These are phyloP conservation scores for Lagenaria siceraria DNA, from an alignment of 306 rosid genomes.

Conservation along the genomic window DNA sequence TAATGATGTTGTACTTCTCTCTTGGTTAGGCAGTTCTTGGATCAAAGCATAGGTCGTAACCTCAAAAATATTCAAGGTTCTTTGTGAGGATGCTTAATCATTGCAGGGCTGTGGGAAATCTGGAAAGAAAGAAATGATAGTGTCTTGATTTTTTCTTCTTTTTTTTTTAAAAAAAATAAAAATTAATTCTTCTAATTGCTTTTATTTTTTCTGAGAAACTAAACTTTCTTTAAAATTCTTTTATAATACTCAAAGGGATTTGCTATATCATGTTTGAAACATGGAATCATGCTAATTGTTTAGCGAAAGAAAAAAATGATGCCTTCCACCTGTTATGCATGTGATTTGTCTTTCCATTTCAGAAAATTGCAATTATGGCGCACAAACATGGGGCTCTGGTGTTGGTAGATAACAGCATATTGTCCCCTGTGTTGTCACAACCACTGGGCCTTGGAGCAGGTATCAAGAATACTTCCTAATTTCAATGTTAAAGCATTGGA, in stretches of 20 bases:
- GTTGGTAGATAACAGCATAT: constrained; percentile 85
- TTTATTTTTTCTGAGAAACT: too few relatives aligned
- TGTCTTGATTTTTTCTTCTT: too few relatives aligned
- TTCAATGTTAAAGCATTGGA: neutral
- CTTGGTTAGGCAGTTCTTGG: neutral
- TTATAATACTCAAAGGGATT: neutral
- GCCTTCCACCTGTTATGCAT: neutral
- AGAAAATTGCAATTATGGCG: constrained; percentile 73
- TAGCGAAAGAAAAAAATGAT: neutral
- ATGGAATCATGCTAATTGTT: neutral
- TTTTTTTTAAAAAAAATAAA: too few relatives aligned
- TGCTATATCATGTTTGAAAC: too few relatives aligned
- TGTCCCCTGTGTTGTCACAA: constrained; percentile 82
- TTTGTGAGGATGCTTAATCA: neutral
- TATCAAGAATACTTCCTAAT: constrained; percentile 19
- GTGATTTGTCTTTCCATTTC: constrained; percentile 6
- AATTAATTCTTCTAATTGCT: too few relatives aligned
- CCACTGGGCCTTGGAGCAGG: constrained; percentile 98
- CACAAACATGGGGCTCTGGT: constrained; percentile 70
- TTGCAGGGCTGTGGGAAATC: neutral
- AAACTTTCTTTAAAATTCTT: neutral
- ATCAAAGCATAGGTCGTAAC: neutral
- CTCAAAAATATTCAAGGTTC: neutral
- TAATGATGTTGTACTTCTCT: neutral
- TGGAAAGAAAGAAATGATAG: neutral